Evolutionary conservation across 257 asterid genomes (phyloP), one percentile per base, ranked within the genome.

Genomic region (Salvia rosmarinus): DNA sequence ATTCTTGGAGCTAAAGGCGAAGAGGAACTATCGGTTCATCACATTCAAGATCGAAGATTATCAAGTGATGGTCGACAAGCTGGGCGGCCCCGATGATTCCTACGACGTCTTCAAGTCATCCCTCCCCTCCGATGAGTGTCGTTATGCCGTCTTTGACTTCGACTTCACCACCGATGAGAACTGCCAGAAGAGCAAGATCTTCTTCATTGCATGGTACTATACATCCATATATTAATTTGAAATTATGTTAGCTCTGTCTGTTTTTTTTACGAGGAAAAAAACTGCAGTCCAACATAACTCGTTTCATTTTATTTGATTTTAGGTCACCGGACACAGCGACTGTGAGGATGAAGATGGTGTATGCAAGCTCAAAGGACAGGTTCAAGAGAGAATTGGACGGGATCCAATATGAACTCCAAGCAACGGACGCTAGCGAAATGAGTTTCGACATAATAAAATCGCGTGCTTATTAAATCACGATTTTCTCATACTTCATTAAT

Each of bases 261-360:
- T n/a, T n/a, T n/a, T n/a, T n/a, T n/a, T n/a, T n/a, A n/a, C n/a
- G n/a, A n/a, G n/a, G n/a, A n/a, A n/a, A n/a, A n/a, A n/a, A n/a
- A n/a, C n/a, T n/a, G n/a, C n/a, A n/a, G n/a, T n/a, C n/a, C n/a
- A n/a, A n/a, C n/a, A n/a, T n/a, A n/a, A n/a, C n/a, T n/a, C n/a
- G n/a, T n/a, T n/a, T n/a, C n/a, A n/a, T n/a, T n/a, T n/a, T n/a
- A n/a, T n/a, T n/a, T n/a, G n/a, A n/a, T 12, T 13, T 30, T 28
- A 56, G 96, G 98, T 85, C 96, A 19, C 96, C 96, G 0, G 98
- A 92, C 5, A 49, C 82, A 21, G 74, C 96, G 40, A 85, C 42
- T 49, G 98, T 89, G 85, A 89, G 97, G 77, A 89, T 85, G 94
- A 91, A 91, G 88, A 91, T 89, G 97, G 88, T 91, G 55, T 89